A percentile compares a stretch with the other conserved stretches of the same genome.
Evolutionary conservation across 2,329 filamentous ascomycete species (phyloP).

Genomic region (Aspergillus caelatus): DNA sequence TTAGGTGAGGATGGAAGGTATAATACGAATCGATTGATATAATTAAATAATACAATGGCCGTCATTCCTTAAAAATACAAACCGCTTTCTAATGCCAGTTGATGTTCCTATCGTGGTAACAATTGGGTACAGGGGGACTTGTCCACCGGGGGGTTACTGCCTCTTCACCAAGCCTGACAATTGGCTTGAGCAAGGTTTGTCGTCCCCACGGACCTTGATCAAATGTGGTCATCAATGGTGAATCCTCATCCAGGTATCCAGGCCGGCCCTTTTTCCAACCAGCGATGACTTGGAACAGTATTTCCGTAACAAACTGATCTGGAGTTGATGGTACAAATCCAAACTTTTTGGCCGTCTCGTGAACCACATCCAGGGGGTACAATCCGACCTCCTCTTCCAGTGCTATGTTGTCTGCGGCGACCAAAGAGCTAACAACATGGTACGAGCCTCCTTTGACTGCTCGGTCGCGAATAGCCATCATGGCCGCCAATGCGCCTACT

Average conservation of each 20-base stretch:
- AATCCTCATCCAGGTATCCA: constrained; percentile 10
- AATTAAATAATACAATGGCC: background rate
- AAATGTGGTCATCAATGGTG: constrained; percentile 14
- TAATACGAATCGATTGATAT: background rate
- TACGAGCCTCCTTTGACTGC: constrained; percentile 24
- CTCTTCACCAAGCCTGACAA: constrained; percentile 14
- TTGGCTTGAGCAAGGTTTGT: constrained; percentile 15
- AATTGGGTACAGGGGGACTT: constrained; percentile 16
- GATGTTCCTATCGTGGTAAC: constrained; percentile 16
- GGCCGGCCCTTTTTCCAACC: constrained; percentile 25
- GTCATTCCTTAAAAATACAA: background rate
- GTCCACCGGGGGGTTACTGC: constrained; percentile 14
- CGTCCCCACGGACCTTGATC: constrained; percentile 13
- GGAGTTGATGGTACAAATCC: constrained; percentile 14
- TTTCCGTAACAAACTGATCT: constrained; percentile 28
- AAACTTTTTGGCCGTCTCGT: constrained; percentile 17
- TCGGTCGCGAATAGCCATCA: constrained; percentile 24
- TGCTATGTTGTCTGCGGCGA: constrained; percentile 33
- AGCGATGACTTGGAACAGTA: constrained; percentile 26
- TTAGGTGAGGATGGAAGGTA: background rate
- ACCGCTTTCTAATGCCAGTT: constrained; percentile 4
- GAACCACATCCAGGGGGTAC: constrained; percentile 29
- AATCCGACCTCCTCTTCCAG: constrained; percentile 37
- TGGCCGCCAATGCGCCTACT: constrained; percentile 20
- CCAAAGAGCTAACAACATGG: constrained; percentile 32